These are phyloP conservation scores for Anisodus acutangulus DNA, from an alignment of 257 asterid species.

Conservation along the genomic window DNA sequence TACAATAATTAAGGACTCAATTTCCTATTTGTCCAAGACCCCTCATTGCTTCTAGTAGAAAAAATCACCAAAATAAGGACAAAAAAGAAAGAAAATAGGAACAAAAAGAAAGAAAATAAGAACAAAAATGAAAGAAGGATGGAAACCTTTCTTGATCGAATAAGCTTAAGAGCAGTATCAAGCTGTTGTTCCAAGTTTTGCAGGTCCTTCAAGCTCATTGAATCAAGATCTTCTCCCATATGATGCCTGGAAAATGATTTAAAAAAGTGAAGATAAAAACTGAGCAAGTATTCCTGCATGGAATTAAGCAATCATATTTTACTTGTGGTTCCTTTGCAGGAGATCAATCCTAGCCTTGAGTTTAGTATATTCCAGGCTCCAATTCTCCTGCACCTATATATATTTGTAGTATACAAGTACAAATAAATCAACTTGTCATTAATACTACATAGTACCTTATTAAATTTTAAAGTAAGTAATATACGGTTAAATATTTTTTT, in stretches of 20 bases:
- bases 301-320: background rate
- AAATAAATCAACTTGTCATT: background rate
- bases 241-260: conserved; percentile 37
- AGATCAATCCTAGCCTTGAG: conserved; percentile 55
- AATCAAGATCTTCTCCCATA: conserved; percentile 56
- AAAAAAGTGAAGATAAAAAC: background rate
- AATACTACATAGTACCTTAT: too few relatives aligned
- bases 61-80: too few relatives aligned
- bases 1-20: background rate
- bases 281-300: background rate
- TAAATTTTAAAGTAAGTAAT: too few relatives aligned
- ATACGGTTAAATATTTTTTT: background rate
- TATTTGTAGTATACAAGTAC: background rate
- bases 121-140: background rate
- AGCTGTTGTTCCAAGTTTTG: conserved; percentile 60
- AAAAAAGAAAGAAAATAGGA: too few relatives aligned
- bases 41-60: background rate
- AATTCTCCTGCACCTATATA: background rate
- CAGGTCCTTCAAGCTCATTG: conserved; percentile 45
- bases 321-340: conserved; percentile 42
- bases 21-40: background rate
- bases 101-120: too few relatives aligned
- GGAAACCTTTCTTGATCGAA: conserved; percentile 48
- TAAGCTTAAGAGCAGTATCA: conserved; percentile 50
- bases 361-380: conserved; percentile 29